Percentiles rank a stretch among this genome's conserved stretches.
Conservation (phyloP, 306 rosid genomes). For the Prosopis cineraria region DNA sequence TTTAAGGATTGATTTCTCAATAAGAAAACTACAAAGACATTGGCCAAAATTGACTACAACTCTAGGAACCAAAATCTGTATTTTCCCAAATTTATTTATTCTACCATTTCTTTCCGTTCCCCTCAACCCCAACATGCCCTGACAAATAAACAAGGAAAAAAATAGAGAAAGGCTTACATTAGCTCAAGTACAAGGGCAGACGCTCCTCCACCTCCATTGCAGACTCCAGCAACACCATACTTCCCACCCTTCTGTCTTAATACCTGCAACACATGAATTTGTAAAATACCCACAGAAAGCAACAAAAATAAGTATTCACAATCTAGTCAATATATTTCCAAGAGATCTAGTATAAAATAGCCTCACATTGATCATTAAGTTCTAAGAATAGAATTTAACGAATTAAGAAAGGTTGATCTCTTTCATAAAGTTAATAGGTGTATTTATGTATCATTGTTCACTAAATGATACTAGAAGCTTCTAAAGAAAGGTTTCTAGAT, state of each 20-base stretch:
- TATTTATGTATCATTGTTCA: no score
- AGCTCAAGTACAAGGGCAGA: constrained; percentile 87
- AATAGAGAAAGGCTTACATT: constrained; percentile 52
- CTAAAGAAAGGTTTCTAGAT: no score
- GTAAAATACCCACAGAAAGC: constrained; percentile 27
- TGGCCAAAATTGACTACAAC: not conserved
- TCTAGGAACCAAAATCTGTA: not conserved
- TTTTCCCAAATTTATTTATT: not conserved
- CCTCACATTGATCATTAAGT: no score
- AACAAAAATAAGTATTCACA: constrained; percentile 7
- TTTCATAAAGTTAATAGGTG: no score
- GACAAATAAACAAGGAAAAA: not conserved
- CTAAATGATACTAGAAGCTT: no score
- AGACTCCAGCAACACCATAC: constrained; percentile 82
- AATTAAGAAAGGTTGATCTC: no score
- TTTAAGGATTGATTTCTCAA: not conserved
- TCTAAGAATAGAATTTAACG: no score
- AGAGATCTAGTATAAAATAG: no score
- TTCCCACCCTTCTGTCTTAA: constrained; percentile 75
- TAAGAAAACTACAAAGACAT: not conserved
- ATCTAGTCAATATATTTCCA: not conserved
- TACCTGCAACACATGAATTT: constrained; percentile 58
- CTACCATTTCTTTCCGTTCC: not conserved
- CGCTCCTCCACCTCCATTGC: constrained; percentile 99
- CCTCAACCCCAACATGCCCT: not conserved